Conservation (phyloP, 345 rosid genomes). For the Salix arbutifolia region DNA sequence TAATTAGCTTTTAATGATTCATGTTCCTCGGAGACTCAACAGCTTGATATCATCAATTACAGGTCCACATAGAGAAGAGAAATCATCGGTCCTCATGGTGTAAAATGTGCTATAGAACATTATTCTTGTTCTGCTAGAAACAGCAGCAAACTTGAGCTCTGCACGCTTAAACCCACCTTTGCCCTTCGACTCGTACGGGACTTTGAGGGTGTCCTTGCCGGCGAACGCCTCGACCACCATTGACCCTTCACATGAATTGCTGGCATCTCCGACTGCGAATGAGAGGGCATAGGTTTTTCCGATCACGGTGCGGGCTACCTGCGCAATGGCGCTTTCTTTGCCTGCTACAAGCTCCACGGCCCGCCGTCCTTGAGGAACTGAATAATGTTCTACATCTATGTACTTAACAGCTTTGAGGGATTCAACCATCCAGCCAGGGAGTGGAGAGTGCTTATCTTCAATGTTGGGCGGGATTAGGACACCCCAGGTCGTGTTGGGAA, state of each 20-base stretch:
- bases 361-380: conserved; percentile 24
- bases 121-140: conserved; percentile 45
- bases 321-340: conserved; percentile 70
- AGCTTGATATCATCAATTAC: conserved; percentile 67
- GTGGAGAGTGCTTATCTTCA: conserved; percentile 48
- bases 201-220: conserved; percentile 41
- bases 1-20: neutral
- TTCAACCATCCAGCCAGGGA: conserved; percentile 53
- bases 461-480: conserved; percentile 49
- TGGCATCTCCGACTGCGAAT: conserved; percentile 60
- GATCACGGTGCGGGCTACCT: conserved; percentile 39
- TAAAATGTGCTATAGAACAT: conserved; percentile 70
- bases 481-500: conserved; percentile 51
- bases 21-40: conserved; percentile 30
- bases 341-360: conserved; percentile 63
- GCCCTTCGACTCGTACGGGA: conserved; percentile 55
- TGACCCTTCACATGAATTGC: conserved; percentile 57
- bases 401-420: conserved; percentile 56
- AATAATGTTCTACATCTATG: conserved; percentile 30
- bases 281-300: conserved; percentile 53
- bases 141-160: conserved; percentile 50
- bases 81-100: conserved; percentile 55
- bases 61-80: conserved; percentile 79
- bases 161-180: conserved; percentile 56
- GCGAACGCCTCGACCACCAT: conserved; percentile 71